Conservation (phyloP, 345 rosid species). For the Bruguiera sexangula region DNA sequence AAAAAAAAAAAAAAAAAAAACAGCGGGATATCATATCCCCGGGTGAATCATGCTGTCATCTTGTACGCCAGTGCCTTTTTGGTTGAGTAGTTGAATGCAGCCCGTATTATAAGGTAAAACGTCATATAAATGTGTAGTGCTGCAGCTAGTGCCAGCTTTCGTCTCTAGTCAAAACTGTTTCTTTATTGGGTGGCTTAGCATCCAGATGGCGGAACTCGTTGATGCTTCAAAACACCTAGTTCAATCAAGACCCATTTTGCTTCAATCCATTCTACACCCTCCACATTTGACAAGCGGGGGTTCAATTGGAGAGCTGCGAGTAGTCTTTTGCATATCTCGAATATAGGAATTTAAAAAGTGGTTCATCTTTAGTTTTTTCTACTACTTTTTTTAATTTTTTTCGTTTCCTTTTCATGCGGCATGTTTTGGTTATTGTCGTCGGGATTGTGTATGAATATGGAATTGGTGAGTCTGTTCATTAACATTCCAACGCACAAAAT, state of each 20-base stretch:
- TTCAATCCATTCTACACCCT: slow-evolving; percentile 53
- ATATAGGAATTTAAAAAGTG: no score
- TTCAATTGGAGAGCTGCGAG: slow-evolving; percentile 42
- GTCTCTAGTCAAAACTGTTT: no score
- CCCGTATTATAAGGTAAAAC: no score
- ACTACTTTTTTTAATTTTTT: background rate
- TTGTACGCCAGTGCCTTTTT: no score
- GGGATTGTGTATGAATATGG: background rate
- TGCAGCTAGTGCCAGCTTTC: no score
- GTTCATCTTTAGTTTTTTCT: no score
- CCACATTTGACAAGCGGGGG: slow-evolving; percentile 41
- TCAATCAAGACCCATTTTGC: slow-evolving; percentile 16
- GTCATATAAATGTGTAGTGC: no score
- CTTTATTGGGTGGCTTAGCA: background rate
- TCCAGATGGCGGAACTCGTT: slow-evolving; percentile 50
- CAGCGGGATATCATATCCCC: no score
- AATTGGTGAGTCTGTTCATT: background rate
- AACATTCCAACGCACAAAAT: no score
- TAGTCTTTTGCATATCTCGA: slow-evolving; percentile 11
- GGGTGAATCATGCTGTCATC: no score
- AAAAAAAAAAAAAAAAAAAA: no score
- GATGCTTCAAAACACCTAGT: slow-evolving; percentile 28
- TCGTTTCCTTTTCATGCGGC: background rate
- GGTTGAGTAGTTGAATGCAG: no score
- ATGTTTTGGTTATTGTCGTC: background rate